These are phyloP conservation scores for Chaetomiaceae sp. DNA, from an alignment of 2,329 filamentous ascomycete genomes.

Conservation along the genomic window DNA sequence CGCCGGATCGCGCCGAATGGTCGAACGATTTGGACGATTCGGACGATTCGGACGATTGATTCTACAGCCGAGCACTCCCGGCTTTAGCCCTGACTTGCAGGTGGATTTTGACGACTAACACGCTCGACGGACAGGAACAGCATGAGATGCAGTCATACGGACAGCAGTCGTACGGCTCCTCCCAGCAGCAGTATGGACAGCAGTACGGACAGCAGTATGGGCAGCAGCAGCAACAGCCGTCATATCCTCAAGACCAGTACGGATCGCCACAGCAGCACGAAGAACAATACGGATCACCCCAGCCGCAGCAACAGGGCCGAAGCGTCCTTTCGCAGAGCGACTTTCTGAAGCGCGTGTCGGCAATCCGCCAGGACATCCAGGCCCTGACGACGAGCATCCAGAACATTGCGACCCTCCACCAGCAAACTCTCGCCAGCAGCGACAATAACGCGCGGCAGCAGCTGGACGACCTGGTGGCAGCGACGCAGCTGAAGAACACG, in stretches of 20 bases:
- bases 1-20: too few species aligned
- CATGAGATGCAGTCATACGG: conserved; percentile 55
- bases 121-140: conserved; percentile 36
- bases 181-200: conserved; percentile 15
- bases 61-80: neutral
- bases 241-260: conserved; percentile 8
- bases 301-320: conserved; percentile 11
- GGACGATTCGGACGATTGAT: neutral
- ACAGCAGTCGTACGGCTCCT: conserved; percentile 27
- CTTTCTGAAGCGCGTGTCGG: conserved; percentile 64
- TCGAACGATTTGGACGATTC: neutral
- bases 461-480: conserved; percentile 62
- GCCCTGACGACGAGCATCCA: conserved; percentile 63
- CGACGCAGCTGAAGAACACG: conserved; percentile 70
- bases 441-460: conserved; percentile 53
- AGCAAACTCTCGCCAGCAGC: conserved; percentile 64
- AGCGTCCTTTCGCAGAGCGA: conserved; percentile 57
- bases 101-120: conserved; percentile 8
- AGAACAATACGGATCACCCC: conserved; percentile 21
- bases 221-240: neutral
- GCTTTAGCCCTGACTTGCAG: neutral
- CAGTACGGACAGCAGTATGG: conserved; percentile 17
- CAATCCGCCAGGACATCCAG: conserved; percentile 63
- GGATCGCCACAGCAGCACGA: conserved; percentile 2
- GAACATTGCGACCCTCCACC: conserved; percentile 64